phyloP scores from a whole-genome alignment of 345 rosid species.

The Salix purpurea region DNA sequence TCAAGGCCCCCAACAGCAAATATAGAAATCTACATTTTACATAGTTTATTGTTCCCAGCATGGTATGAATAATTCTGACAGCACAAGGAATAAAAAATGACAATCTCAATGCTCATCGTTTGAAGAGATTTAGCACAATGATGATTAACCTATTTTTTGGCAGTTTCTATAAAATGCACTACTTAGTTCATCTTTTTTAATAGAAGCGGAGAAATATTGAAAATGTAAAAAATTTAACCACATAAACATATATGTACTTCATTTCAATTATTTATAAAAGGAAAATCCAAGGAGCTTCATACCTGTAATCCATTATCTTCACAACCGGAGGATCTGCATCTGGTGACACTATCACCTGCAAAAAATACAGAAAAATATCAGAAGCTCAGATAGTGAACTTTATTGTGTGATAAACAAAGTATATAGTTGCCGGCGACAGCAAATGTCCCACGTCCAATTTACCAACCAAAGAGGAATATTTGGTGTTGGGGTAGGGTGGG shows the following conservation, averaged over 20 bases:
- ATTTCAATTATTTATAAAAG: background rate
- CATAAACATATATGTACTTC: background rate
- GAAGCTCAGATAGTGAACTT: background rate
- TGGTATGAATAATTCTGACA: background rate
- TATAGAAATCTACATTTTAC: background rate
- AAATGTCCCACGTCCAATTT: background rate
- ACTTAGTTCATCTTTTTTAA: background rate
- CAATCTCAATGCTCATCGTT: too few relatives aligned
- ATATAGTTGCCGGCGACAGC: background rate
- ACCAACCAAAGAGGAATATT: background rate
- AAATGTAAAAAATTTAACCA: background rate
- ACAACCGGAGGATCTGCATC: constrained; percentile 95
- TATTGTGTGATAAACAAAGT: background rate
- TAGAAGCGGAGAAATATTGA: background rate
- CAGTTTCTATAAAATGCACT: background rate
- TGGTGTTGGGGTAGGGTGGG: too few relatives aligned
- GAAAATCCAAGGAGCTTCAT: constrained; percentile 10
- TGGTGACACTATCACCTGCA: constrained; percentile 81
- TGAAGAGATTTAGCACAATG: background rate
- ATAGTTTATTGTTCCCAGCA: background rate
- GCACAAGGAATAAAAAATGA: background rate
- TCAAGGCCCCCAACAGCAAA: background rate
- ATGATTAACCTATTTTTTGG: background rate
- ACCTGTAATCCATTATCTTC: constrained; percentile 90
- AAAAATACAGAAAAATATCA: constrained; percentile 15